Percentiles rank a stretch among this genome's conserved stretches.
Conservation (phyloP, 2,329 filamentous ascomycete genomes). For the Trichoderma arundinaceum region DNA sequence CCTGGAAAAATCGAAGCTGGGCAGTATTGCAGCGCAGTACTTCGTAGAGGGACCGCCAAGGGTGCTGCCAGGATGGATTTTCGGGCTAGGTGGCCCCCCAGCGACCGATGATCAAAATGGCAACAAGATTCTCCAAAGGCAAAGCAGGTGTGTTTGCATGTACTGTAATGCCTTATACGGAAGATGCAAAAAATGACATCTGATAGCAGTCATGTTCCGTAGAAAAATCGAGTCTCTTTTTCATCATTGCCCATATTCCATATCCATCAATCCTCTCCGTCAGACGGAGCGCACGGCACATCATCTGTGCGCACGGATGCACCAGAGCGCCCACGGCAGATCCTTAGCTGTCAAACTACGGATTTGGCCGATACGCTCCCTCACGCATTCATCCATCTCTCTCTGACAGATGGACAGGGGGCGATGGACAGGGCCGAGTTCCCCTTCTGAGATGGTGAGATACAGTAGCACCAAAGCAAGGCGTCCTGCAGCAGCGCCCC, state of each 20-base stretch:
- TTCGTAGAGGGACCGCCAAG: too few relatives aligned
- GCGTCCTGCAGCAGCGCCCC: too few relatives aligned
- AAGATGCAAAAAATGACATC: neutral
- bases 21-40: neutral
- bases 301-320: neutral
- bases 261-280: neutral
- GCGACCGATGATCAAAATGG: neutral
- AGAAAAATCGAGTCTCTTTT: slow-evolving; percentile 1
- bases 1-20: slow-evolving; percentile 6
- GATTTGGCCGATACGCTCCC: slow-evolving; percentile 21
- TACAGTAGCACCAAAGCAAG: too few relatives aligned
- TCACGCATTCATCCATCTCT: neutral
- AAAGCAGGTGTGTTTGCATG: too few relatives aligned
- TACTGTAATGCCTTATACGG: too few relatives aligned
- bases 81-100: too few relatives aligned
- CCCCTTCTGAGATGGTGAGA: too few relatives aligned
- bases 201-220: neutral
- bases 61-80: too few relatives aligned
- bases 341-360: slow-evolving; percentile 19
- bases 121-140: too few relatives aligned
- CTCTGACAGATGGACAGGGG: neutral
- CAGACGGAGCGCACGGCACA: neutral
- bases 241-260: neutral
- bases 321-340: slow-evolving; percentile 16
- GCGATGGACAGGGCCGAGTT: neutral